Base-by-base conservation (phyloP, 2,329 filamentous ascomycete genomes). In the Tolypocladium cylindrosporum region DNA sequence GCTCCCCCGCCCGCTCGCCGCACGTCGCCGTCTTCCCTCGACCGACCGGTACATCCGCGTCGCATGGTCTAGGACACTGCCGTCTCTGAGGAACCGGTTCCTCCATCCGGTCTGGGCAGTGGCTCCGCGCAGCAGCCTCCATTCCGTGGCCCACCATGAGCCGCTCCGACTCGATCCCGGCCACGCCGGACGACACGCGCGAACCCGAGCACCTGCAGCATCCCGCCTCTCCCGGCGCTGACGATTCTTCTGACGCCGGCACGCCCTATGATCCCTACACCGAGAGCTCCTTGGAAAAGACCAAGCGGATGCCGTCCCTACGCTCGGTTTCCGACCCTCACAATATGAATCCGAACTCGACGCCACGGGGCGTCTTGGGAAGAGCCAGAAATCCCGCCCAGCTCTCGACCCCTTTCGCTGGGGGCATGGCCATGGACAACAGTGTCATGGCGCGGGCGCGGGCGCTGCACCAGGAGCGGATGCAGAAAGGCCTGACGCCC, bases 311-410 rank as follows among this genome's bases (percentile, higher is more conserved):
- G 59, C 79, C 84, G 24, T 83, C 83, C 6, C 71, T 85, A 48
- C 82, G 85, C 64, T 82, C 83, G 53, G 72, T 82, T 24, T 84
- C 85, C 57, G 82, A 86, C 55, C 75, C 85, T 24, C 75, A 78
- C 62, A 77, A 75, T 57, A 91, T 96, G 84, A 90, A 84, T 58
- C 76, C 88, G 8, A 91, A 86, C n/a, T 96, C 91, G n/a, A 94
- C 88, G 36, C 86, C 90, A 45, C 77, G 92, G 4, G 91, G 91
- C 45, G 82, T 89, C 59, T 76, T 96, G 66, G 91, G 87, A 71
- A 83, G 75, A 63, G 84, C 82, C 5, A 77, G 84, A 59, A 77
- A 81, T 54, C 84, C 82, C 3, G 68, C 74, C 24, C 73, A 74
- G 16, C 67, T 74, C 13, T 67, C 75, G 5, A 69, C 73, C 27